These are phyloP conservation scores for Dalbergia cultrata DNA, from an alignment of 306 rosid genomes.

Conservation along the genomic window DNA sequence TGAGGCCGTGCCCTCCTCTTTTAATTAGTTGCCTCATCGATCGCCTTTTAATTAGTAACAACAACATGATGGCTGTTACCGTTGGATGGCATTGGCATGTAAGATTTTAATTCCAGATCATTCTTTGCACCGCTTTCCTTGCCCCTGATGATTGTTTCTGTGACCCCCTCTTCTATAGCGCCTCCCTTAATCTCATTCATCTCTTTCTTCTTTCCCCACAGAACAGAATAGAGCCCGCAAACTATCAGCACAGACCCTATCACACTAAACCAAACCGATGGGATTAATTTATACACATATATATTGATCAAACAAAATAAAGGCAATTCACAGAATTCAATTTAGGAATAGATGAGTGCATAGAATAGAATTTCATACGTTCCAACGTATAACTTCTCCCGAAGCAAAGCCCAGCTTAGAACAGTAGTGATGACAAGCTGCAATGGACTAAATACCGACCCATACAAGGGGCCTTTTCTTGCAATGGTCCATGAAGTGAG, in stretches of 20 bases:
- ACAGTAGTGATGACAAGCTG: slow-evolving; percentile 75
- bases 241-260: slow-evolving; percentile 70
- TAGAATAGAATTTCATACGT: slow-evolving; percentile 59
- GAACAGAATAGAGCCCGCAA: slow-evolving; percentile 72
- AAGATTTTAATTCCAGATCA: slow-evolving; percentile 51
- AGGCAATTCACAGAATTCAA: no score
- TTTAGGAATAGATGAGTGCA: no score
- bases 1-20: no score
- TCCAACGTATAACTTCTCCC: slow-evolving; percentile 71
- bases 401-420: slow-evolving; percentile 78
- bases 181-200: slow-evolving; percentile 16
- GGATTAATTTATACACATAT: no score
- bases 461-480: slow-evolving; percentile 84
- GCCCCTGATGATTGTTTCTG: slow-evolving; percentile 27
- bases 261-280: slow-evolving; percentile 48
- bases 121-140: slow-evolving; percentile 25
- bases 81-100: slow-evolving; percentile 29
- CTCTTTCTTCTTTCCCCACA: slow-evolving; percentile 87
- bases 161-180: not conserved
- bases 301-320: no score
- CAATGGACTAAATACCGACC: slow-evolving; percentile 71
- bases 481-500: slow-evolving; percentile 83
- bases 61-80: slow-evolving; percentile 1
- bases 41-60: not conserved
- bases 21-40: no score